Evolutionary conservation across 148 eudicot genomes (phyloP).

Genomic region (Fallopia convolvulus): DNA sequence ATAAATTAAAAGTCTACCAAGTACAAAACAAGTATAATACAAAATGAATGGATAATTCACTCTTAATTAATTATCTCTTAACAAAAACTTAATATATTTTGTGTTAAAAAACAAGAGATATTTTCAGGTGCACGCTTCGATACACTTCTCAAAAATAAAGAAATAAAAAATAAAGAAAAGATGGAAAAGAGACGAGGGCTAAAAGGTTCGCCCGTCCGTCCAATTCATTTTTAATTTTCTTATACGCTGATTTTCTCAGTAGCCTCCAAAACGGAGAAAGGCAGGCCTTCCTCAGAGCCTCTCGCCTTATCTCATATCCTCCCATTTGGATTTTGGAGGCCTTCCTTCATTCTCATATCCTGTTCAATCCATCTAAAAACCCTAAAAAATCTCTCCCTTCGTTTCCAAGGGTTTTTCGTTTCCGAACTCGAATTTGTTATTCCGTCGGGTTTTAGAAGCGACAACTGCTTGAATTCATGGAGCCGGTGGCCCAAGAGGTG

Average conservation of each 20-base stretch:
- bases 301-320: slow-evolving; percentile 1
- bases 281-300: neutral
- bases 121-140: too few species aligned
- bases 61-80: too few species aligned
- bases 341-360: neutral
- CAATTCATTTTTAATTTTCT: too few species aligned
- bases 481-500: neutral
- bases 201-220: neutral
- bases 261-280: slow-evolving; percentile 4
- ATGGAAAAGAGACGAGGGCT: too few species aligned
- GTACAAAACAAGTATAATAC: too few species aligned
- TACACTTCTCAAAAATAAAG: too few species aligned
- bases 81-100: too few species aligned
- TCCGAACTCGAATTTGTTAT: neutral
- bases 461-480: slow-evolving; percentile 9
- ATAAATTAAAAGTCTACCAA: too few species aligned
- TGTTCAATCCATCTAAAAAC: slow-evolving; percentile 4
- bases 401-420: neutral
- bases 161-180: too few species aligned
- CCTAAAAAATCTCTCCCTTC: neutral
- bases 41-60: too few species aligned
- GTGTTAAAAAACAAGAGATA: too few species aligned
- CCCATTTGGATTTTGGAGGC: neutral
- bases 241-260: neutral
- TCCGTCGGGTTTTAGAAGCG: neutral